Evolutionary conservation across 2,329 filamentous ascomycete species (phyloP).

Genomic region (Erysiphe pulchra): DNA sequence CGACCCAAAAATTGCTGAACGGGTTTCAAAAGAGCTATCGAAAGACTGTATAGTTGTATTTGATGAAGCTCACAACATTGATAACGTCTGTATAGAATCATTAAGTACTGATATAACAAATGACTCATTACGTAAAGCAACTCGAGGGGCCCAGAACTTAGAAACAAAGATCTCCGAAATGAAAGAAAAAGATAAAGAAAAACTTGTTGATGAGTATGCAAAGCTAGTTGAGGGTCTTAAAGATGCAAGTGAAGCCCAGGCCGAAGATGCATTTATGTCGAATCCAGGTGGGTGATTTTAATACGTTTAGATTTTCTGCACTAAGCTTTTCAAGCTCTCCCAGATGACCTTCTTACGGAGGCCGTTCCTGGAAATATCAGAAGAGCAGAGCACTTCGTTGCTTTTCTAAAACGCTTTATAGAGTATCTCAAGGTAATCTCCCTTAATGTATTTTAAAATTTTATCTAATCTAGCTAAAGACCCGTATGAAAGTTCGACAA

Average conservation of each 20-base stretch:
- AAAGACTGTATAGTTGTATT: constrained; percentile 98
- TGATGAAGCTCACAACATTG: constrained; percentile 96
- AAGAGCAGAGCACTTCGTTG: constrained; percentile 82
- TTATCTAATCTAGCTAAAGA: constrained; percentile 22
- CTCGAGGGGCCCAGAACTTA: constrained; percentile 68
- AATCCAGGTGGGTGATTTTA: constrained; percentile 32
- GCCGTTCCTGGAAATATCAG: constrained; percentile 92
- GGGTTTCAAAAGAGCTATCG: constrained; percentile 61
- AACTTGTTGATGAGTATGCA: constrained; percentile 81
- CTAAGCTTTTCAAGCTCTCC: constrained; percentile 32
- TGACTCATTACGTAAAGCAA: constrained; percentile 76
- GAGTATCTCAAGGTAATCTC: constrained; percentile 57
- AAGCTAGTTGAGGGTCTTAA: constrained; percentile 83
- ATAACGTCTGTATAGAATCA: constrained; percentile 97
- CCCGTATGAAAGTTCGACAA: constrained; percentile 91
- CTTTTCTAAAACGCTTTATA: constrained; percentile 87
- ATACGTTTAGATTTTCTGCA: background rate
- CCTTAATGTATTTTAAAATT: constrained; percentile 2
- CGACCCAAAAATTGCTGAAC: constrained; percentile 89
- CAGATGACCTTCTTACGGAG: constrained; percentile 83
- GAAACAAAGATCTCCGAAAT: constrained; percentile 82
- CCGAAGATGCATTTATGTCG: constrained; percentile 91
- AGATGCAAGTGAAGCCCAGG: constrained; percentile 65
- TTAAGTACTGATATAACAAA: constrained; percentile 92
- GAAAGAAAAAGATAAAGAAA: constrained; percentile 85